phyloP scores from a whole-genome alignment of 768 basidiomycete genomes.

The Boletus rubropictus region DNA sequence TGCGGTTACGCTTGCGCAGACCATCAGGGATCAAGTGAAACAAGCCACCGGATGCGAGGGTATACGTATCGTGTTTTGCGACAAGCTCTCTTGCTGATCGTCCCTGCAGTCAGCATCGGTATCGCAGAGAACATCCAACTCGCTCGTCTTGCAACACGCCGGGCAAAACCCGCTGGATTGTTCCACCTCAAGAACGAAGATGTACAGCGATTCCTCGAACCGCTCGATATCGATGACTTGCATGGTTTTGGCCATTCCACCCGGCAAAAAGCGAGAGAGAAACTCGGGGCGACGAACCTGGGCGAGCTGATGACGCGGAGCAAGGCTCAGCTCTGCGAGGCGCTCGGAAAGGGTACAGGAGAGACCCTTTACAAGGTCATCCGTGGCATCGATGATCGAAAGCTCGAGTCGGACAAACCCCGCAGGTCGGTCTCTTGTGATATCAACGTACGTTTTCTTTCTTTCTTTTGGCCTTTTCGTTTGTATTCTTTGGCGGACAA shows the following conservation, averaged over 20 bases:
- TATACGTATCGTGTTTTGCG: slow-evolving; percentile 21
- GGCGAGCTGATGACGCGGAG: slow-evolving; percentile 63
- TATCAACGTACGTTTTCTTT: slow-evolving; percentile 67
- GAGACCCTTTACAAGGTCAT: slow-evolving; percentile 81
- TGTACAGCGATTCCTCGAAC: slow-evolving; percentile 50
- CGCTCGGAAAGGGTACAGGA: slow-evolving; percentile 75
- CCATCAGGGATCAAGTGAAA: slow-evolving; percentile 70
- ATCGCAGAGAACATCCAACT: slow-evolving; percentile 89
- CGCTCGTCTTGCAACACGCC: slow-evolving; percentile 84
- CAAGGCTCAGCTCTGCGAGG: slow-evolving; percentile 59
- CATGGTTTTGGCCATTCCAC: slow-evolving; percentile 82
- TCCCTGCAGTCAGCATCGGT: slow-evolving; percentile 77
- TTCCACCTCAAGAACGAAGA: slow-evolving; percentile 63
- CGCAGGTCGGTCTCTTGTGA: slow-evolving; percentile 92
- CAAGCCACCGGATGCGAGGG: slow-evolving; percentile 84
- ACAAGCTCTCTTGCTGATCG: background rate
- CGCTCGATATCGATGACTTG: slow-evolving; percentile 71
- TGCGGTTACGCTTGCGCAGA: slow-evolving; percentile 75
- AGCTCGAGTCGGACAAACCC: slow-evolving; percentile 76
- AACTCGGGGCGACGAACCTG: slow-evolving; percentile 64
- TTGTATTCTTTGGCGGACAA: background rate
- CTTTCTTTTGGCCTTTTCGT: too few species aligned
- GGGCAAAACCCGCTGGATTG: slow-evolving; percentile 86
- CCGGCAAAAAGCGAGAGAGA: slow-evolving; percentile 73
- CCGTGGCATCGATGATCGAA: slow-evolving; percentile 76